These are phyloP conservation scores for Phytopythium mirpurense DNA, from an alignment of 352 stramenopile species.

Conservation along the genomic window DNA sequence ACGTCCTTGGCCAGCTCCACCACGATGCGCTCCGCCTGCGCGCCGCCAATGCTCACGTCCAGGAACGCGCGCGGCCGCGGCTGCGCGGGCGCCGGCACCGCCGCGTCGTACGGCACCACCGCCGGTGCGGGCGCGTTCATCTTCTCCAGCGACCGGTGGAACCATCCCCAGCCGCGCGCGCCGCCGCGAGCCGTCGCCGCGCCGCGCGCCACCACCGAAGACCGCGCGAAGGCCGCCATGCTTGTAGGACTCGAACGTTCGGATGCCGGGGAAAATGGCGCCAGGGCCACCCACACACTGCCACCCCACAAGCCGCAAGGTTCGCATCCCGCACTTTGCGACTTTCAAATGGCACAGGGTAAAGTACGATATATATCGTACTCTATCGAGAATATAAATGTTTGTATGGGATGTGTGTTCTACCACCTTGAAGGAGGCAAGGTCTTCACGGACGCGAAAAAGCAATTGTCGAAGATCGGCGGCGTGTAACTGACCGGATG, in stretches of 20 bases:
- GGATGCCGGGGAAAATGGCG: not conserved
- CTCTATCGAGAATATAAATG: not conserved
- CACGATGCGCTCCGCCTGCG: slow-evolving; percentile 68
- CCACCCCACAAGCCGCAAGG: not conserved
- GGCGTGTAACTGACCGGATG: not conserved
- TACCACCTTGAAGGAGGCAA: slow-evolving; percentile 21
- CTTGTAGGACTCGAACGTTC: not conserved
- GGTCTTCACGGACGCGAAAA: no score
- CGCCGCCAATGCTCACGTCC: slow-evolving; percentile 79
- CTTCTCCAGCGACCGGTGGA: slow-evolving; percentile 76
- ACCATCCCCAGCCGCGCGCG: slow-evolving; percentile 77
- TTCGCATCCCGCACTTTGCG: no score
- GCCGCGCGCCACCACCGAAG: slow-evolving; percentile 51
- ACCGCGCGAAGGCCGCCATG: slow-evolving; percentile 58
- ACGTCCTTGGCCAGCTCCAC: slow-evolving; percentile 83
- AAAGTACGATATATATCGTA: not conserved
- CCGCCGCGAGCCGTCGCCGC: slow-evolving; percentile 53
- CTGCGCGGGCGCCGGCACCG: slow-evolving; percentile 42
- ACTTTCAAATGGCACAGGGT: no score
- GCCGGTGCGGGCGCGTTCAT: slow-evolving; percentile 71
- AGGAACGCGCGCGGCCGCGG: slow-evolving; percentile 69
- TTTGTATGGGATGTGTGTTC: not conserved
- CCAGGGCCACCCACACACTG: not conserved
- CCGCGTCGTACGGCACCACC: slow-evolving; percentile 55
- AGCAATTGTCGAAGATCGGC: not conserved